Percentiles rank a stretch among this genome's conserved stretches.
Evolutionary conservation across 2,329 filamentous ascomycete species (phyloP).

Genomic region (Dothideomycetes sp.): DNA sequence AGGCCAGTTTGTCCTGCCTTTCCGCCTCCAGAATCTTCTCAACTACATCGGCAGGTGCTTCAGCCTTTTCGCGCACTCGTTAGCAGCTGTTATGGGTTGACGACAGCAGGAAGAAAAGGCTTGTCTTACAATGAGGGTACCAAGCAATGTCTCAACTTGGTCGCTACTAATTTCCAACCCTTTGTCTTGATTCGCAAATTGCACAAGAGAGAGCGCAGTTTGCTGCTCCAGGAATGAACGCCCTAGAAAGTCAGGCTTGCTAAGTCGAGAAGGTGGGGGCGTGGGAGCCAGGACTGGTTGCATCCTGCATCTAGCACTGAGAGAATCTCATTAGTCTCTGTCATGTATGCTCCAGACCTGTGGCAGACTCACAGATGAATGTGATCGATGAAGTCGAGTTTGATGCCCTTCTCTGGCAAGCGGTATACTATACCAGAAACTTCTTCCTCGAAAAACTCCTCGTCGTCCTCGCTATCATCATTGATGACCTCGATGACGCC

Average conservation of each 20-base stretch:
- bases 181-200: conserved; percentile 41
- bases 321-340: conserved; percentile 1
- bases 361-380: conserved; percentile 36
- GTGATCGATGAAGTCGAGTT: conserved; percentile 51
- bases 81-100: conserved; percentile 16
- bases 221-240: conserved; percentile 52
- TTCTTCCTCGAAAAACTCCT: conserved; percentile 32
- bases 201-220: conserved; percentile 52
- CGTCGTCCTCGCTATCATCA: conserved; percentile 33
- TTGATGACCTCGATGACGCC: conserved; percentile 34
- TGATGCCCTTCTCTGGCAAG: conserved; percentile 34
- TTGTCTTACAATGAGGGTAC: conserved; percentile 51
- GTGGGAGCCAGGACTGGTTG: too few relatives aligned
- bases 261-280: conserved; percentile 3
- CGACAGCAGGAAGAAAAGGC: conserved; percentile 10
- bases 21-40: conserved; percentile 24
- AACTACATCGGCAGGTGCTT: conserved; percentile 32
- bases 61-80: conserved; percentile 23
- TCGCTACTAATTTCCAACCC: conserved; percentile 37
- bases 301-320: not conserved
- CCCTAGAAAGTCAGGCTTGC: conserved; percentile 28
- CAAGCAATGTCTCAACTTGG: conserved; percentile 40
- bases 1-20: conserved; percentile 17
- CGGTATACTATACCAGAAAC: conserved; percentile 29
- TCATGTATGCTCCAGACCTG: conserved; percentile 4